These are phyloP conservation scores for Boletus eberwhitei DNA, from an alignment of 768 basidiomycete genomes.

Conservation along the genomic window DNA sequence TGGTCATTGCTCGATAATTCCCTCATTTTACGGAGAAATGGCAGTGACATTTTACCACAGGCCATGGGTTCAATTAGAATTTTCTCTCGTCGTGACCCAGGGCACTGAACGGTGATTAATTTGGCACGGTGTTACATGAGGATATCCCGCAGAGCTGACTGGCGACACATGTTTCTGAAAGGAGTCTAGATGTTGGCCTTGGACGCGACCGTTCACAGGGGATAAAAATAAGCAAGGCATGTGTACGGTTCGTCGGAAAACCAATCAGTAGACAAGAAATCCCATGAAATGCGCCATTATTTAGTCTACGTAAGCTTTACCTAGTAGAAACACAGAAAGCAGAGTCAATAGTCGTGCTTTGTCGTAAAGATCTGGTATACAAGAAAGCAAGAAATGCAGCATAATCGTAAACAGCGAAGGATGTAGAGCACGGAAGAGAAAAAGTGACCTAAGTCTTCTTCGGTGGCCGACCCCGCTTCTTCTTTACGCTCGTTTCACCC, in stretches of 20 bases:
- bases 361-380: constrained; percentile 35
- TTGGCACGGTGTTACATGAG: constrained; percentile 30
- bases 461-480: constrained; percentile 73
- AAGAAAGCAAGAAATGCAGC: constrained; percentile 34
- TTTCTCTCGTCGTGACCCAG: constrained; percentile 17
- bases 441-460: constrained; percentile 33
- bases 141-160: constrained; percentile 28
- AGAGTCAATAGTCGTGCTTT: constrained; percentile 34
- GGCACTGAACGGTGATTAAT: constrained; percentile 35
- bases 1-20: constrained; percentile 29
- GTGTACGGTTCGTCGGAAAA: constrained; percentile 15
- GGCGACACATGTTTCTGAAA: constrained; percentile 24
- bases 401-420: constrained; percentile 23
- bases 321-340: constrained; percentile 34
- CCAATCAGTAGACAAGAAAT: constrained; percentile 19
- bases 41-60: constrained; percentile 13
- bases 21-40: constrained; percentile 23
- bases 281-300: constrained; percentile 28
- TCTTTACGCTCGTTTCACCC: constrained; percentile 54
- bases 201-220: constrained; percentile 28
- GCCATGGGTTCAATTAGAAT: constrained; percentile 22
- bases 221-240: constrained; percentile 31
- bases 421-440: constrained; percentile 6
- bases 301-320: constrained; percentile 35
- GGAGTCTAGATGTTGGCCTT: constrained; percentile 15